Percentiles rank a stretch among this genome's conserved stretches.
These are phyloP conservation scores for Picea glauca DNA, from an alignment of 75 land plant species.

Conservation along the genomic window DNA sequence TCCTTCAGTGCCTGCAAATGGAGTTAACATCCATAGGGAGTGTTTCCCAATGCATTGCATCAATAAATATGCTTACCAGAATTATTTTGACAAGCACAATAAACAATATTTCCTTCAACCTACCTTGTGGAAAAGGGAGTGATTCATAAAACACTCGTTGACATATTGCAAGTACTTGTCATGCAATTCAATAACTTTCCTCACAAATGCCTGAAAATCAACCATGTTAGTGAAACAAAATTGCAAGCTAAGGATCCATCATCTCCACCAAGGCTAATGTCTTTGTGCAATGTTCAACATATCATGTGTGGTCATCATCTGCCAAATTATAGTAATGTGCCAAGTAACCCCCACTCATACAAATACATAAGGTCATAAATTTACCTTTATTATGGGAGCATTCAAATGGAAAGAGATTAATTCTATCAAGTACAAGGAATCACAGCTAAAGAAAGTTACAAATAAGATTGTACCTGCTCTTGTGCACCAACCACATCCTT, in stretches of 20 bases:
- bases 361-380: neutral
- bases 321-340: no score
- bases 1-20: slow-evolving; percentile 79
- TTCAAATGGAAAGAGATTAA: neutral
- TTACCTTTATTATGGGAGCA: neutral
- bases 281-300: neutral
- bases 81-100: neutral
- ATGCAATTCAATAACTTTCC: slow-evolving; percentile 93
- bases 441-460: neutral
- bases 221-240: neutral
- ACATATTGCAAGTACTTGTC: slow-evolving; percentile 94
- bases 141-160: slow-evolving; percentile 81
- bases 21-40: neutral
- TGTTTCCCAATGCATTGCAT: neutral
- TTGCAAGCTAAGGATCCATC: neutral
- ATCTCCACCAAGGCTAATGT: neutral
- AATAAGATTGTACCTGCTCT: slow-evolving; percentile 62
- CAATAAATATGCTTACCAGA: neutral
- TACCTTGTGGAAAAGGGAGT: slow-evolving; percentile 96
- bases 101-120: slow-evolving; percentile 6
- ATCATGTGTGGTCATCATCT: no score
- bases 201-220: slow-evolving; percentile 72
- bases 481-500: slow-evolving; percentile 79
- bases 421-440: neutral
- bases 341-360: neutral